These are phyloP conservation scores for Bipolaris bicolor DNA, from an alignment of 2,329 filamentous ascomycete genomes.

Conservation along the genomic window DNA sequence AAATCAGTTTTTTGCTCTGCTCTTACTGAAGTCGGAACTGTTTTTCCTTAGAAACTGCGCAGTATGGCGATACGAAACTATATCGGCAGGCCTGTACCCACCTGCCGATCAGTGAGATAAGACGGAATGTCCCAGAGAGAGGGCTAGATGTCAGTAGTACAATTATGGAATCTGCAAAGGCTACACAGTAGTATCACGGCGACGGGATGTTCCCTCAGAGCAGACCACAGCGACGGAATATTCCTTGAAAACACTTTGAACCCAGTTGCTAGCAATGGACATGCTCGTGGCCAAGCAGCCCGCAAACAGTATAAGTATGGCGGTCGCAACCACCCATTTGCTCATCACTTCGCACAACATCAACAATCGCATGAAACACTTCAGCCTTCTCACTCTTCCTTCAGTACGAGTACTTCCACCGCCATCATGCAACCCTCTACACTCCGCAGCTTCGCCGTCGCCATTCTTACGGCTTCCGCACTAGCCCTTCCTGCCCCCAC, in stretches of 20 bases:
- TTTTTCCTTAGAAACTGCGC: too few relatives aligned
- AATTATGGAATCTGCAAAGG: too few relatives aligned
- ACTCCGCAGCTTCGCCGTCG: not conserved
- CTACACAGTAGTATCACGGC: not conserved
- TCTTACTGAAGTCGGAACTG: too few relatives aligned
- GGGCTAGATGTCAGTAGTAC: too few relatives aligned
- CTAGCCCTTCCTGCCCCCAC: not conserved
- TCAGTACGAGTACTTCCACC: not conserved
- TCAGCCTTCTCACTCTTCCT: not conserved
- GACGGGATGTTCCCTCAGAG: not conserved
- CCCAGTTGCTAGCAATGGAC: not conserved
- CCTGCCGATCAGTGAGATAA: too few relatives aligned
- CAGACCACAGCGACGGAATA: not conserved
- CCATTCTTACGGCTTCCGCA: not conserved
- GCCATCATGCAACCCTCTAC: not conserved
- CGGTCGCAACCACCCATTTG: not conserved
- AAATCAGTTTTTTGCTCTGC: too few relatives aligned
- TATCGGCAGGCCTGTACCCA: too few relatives aligned
- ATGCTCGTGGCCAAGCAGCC: not conserved
- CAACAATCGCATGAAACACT: not conserved
- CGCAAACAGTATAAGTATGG: not conserved
- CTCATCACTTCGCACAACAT: not conserved
- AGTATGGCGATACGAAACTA: too few relatives aligned
- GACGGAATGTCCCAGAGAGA: too few relatives aligned
- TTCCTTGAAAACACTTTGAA: not conserved